Base-by-base conservation (phyloP, 2,329 filamentous ascomycete genomes). In the Neophaeococcomyces aloes region DNA sequence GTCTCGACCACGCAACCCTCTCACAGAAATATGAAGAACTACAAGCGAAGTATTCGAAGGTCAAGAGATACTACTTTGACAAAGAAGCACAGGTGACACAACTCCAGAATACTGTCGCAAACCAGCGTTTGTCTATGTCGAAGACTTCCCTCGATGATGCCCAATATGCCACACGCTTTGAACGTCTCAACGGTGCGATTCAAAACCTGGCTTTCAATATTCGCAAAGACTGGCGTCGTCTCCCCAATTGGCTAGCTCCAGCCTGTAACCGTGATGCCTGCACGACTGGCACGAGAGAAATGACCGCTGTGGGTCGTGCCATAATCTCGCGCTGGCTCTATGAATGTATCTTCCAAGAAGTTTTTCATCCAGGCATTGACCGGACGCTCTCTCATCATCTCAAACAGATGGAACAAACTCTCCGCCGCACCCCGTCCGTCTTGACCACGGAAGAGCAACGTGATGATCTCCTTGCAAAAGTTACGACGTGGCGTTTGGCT, bases 11-110 rank as follows among this genome's bases (percentile, higher is more conserved):
- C 57, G 61, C 60, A 51, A 59, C 65, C 52, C 63, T 68, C 51
- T 57, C 65, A 17, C 58, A 61, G 52, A 62, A 61, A 47, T 59
- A 68, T 55, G 65, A 68, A 55, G 67, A 65, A 57, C 57, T 71
- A 25, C 67, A 91, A 58, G 79, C 78, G 53, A 98, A 98, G 68
- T 98, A 98, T 62, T 93, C 93, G 62, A 94, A 95, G 60, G 89
- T 98, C 46, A 98, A 98, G 69, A 81, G 87, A 44, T 84, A 95
- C 56, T 98, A 95, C 61, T 96, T 96, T 62, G 91, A 96, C 52
- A 82, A 94, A 56, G 83, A 81, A 53, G 74, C 79, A 14, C 88
- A 95, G 63, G 84, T 96, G 18, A 89, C 95, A 62, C 83, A 91
- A 56, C 74, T 98, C 14, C 91, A 98, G 62, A 96, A 98, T 62